A percentile compares a stretch with the other conserved stretches of the same genome.
These are phyloP conservation scores for Podaxis sp. DNA, from an alignment of 768 basidiomycete species.

Conservation along the genomic window DNA sequence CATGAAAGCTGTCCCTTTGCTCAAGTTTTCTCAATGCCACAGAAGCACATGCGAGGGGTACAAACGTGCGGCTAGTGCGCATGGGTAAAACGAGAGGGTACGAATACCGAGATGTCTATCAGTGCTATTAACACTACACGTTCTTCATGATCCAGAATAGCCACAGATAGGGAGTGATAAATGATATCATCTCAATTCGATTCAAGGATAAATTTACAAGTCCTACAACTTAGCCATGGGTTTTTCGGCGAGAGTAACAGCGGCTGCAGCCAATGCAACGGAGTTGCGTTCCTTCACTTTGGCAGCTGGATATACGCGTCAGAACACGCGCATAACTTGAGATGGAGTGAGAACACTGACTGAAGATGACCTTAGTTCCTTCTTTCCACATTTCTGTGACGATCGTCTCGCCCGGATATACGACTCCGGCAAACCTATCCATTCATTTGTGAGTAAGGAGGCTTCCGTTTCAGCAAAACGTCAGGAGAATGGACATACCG, in stretches of 20 bases:
- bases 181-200: neutral
- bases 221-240: constrained; percentile 63
- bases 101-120: neutral
- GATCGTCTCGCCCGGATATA: constrained; percentile 94
- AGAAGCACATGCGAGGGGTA: neutral
- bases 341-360: constrained; percentile 47
- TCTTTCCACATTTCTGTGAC: constrained; percentile 99
- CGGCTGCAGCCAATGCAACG: constrained; percentile 75
- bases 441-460: neutral
- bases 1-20: neutral
- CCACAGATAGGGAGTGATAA: neutral
- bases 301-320: constrained; percentile 48
- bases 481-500: constrained; percentile 47
- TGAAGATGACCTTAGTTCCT: constrained; percentile 84
- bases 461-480: neutral
- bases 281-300: constrained; percentile 87
- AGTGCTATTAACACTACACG: neutral
- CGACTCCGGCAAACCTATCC: constrained; percentile 79
- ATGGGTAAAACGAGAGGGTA: neutral
- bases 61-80: neutral
- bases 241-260: constrained; percentile 64
- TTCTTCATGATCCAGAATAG: neutral
- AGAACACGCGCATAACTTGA: neutral
- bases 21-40: neutral
- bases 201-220: neutral